Evolutionary conservation across 306 rosid species (phyloP), one percentile per base, ranked within the genome.

Genomic region (Dalbergia cochinchinensis): DNA sequence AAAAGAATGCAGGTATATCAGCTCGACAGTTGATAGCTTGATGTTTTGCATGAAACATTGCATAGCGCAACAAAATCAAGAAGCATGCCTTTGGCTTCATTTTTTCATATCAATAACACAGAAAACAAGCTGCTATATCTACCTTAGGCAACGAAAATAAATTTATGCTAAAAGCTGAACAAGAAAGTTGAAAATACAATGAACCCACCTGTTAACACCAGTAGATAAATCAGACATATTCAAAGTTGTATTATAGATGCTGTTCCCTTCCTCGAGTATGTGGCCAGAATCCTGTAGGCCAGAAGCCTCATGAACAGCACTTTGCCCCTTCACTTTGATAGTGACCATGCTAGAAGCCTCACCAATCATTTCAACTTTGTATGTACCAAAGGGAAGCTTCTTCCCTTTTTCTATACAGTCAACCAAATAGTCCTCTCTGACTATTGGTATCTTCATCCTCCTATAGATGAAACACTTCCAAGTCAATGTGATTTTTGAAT

Each of bases 171-270:
- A 64, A 71, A 66, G 73, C 13, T 26, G 65, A 39, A 83, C 64
- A 53, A 69, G 77, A 77, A 62, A 42, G 55, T 10, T 66, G 26
- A 65, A 42, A 34, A 72, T 63, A 50, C 39, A 75, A 81, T 35
- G 70, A 73, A 81, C 35, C 33, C 71, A 93, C 99, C 97, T 95
- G 86, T 95, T 93, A 77, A 88, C 61, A 78, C 98, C 97, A 58
- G 96, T 90, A 69, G 98, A 88, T 74, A 95, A 83, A 80, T 95
- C 98, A 18, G 99, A 95, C 98, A 93, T 90, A 74, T 84, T 95
- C 85, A 93, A 85, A 82, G 98, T 95, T 11, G 98, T 93, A 78
- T 91, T 93, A 71, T 91, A 93, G 77, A 95, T 95, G 85, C 90
- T 93, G 77, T 86, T 85, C 71, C 94, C 97, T 70, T 91, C 94